A percentile compares a stretch with the other conserved stretches of the same genome.
Evolutionary conservation across 1,139 yeast species (phyloP).

Genomic region (Suhomyces bolitotheri): DNA sequence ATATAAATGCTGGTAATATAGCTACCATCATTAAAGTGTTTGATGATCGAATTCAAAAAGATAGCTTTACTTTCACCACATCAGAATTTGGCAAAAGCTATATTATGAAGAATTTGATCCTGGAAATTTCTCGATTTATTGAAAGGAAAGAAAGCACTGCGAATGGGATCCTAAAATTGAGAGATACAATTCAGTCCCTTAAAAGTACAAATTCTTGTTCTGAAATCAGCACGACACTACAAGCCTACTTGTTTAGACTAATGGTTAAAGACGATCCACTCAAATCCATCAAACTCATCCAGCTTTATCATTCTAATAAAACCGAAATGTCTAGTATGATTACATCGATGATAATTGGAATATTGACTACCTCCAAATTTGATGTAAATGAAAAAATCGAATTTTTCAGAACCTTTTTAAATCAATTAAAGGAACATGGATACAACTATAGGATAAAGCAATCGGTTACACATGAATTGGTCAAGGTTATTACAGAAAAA

Average conservation of each 20-base stretch:
- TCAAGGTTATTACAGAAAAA: conserved; percentile 13
- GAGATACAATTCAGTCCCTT: conserved; percentile 9
- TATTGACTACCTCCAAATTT: conserved; percentile 21
- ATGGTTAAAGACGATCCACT: conserved; percentile 29
- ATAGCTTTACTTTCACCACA: conserved; percentile 18
- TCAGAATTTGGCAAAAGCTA: conserved; percentile 23
- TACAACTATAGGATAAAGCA: conserved; percentile 22
- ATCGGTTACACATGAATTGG: conserved; percentile 13
- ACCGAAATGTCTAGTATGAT: conserved; percentile 20
- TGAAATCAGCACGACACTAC: conserved; percentile 18
- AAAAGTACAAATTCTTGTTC: conserved; percentile 9
- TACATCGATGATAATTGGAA: conserved; percentile 26
- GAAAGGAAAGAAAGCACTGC: conserved; percentile 12
- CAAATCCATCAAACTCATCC: conserved; percentile 24
- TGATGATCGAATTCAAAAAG: conserved; percentile 13
- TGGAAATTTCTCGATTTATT: conserved; percentile 25
- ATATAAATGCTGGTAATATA: conserved; percentile 19
- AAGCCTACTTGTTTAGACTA: conserved; percentile 24
- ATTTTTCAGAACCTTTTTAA: conserved; percentile 23
- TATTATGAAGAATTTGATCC: conserved; percentile 20
- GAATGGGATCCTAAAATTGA: conserved; percentile 17
- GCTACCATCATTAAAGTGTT: conserved; percentile 20
- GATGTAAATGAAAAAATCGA: conserved; percentile 20
- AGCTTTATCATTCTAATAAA: conserved; percentile 21
- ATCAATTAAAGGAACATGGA: conserved; percentile 19